phyloP scores from a whole-genome alignment of 2,329 filamentous ascomycete genomes.

The Colletotrichum phormii region DNA sequence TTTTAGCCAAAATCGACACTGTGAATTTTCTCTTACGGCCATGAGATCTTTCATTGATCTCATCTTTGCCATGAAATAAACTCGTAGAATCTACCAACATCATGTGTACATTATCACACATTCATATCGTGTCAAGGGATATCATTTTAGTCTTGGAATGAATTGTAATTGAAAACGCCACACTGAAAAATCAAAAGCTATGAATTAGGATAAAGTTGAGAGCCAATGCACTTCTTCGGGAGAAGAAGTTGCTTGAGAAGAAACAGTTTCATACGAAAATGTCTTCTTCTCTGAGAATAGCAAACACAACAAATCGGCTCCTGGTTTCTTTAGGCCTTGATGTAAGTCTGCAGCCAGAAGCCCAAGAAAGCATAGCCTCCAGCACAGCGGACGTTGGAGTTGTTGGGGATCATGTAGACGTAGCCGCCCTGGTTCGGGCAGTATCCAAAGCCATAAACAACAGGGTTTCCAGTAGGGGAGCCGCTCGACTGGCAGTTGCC shows the following conservation, averaged over 20 bases:
- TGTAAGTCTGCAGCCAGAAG: constrained; percentile 6
- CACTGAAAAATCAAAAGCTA: neutral
- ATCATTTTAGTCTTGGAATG: no score
- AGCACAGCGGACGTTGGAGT: constrained; percentile 13
- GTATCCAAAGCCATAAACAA: constrained; percentile 10
- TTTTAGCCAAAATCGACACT: no score
- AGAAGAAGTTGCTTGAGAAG: neutral
- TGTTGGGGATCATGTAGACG: constrained; percentile 26
- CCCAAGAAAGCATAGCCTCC: constrained; percentile 17
- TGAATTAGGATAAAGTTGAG: neutral
- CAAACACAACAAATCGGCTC: neutral
- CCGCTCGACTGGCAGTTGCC: constrained; percentile 16
- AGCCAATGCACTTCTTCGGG: neutral
- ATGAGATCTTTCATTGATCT: no score
- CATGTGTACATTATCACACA: no score
- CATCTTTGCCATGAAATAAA: no score
- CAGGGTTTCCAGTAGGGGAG: constrained; percentile 11
- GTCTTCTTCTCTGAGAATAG: neutral
- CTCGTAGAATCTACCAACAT: no score
- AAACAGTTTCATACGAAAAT: neutral
- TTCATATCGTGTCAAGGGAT: no score
- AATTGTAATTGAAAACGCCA: neutral
- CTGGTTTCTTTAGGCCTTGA: neutral
- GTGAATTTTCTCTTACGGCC: no score
- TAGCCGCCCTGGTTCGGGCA: constrained; percentile 21